Percentiles rank a stretch among this genome's conserved stretches.
These are phyloP conservation scores for Didymella keratinophila DNA, from an alignment of 2,329 filamentous ascomycete genomes.

Conservation along the genomic window DNA sequence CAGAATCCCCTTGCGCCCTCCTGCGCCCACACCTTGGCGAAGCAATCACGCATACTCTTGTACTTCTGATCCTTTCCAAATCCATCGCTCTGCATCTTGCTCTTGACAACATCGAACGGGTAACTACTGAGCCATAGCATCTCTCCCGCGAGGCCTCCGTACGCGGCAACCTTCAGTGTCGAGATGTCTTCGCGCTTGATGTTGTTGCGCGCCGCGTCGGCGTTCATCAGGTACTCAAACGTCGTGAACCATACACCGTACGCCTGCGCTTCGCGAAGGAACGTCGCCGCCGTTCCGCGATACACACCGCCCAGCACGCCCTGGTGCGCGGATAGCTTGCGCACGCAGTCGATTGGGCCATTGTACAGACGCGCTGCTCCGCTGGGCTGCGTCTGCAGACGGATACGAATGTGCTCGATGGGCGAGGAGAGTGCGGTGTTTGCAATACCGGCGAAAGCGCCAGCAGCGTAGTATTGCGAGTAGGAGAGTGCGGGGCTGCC, in stretches of 20 bases:
- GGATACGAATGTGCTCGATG: constrained; percentile 96
- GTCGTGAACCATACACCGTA: constrained; percentile 96
- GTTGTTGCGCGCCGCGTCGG: constrained; percentile 79
- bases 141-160: constrained; percentile 93
- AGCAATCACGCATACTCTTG: constrained; percentile 86
- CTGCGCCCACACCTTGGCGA: constrained; percentile 77
- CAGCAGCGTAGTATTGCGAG: constrained; percentile 85
- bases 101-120: constrained; percentile 97
- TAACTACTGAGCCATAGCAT: constrained; percentile 93
- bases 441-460: constrained; percentile 89
- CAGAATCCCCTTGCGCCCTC: constrained; percentile 89
- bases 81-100: constrained; percentile 98
- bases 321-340: constrained; percentile 75
- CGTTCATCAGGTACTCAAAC: constrained; percentile 97
- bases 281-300: constrained; percentile 84
- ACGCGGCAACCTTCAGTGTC: constrained; percentile 85
- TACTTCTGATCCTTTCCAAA: constrained; percentile 78
- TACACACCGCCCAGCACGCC: constrained; percentile 79
- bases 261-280: constrained; percentile 88
- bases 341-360: constrained; percentile 89
- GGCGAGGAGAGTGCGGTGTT: constrained; percentile 89
- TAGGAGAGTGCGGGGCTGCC: constrained; percentile 70
- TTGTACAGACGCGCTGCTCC: constrained; percentile 78
- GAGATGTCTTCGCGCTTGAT: constrained; percentile 80
- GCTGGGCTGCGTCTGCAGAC: constrained; percentile 95